Evolutionary conservation across 1,139 yeast species (phyloP), one percentile per base, ranked within the genome.

Genomic region (Yamadazyma atmosphaerica): DNA sequence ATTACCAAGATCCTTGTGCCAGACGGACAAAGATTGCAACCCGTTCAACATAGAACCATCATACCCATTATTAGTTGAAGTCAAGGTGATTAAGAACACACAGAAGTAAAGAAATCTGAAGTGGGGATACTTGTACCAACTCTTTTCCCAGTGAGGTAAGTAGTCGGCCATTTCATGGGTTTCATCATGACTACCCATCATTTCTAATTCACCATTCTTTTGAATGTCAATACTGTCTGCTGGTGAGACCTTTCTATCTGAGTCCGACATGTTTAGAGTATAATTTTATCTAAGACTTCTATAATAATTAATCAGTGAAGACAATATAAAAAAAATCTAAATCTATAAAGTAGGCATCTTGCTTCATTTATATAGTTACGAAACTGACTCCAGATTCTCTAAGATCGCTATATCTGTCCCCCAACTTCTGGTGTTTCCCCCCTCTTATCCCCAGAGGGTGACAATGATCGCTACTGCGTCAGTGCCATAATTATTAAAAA

Each of bases 41-140:
- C 77, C 78, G 46, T 75, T 77, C 56, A 75, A 54, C 58, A 76
- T 58, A 7, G 75, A 67, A 29, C 77, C 74, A 55, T 77, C 82
- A 46, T 64, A 77, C 22, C 82, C 81, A 34, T 65, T 68, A 45
- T 68, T 72, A 22, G 78, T 68, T 15, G 78, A 69, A 8, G 77
- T 58, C 25, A 76, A 51, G 23, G 77, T 61, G 19, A 72, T 61
- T 28, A 70, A 51, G 15, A 72, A 54, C n/a, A 76, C 53, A 22
- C 63, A 44, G 25, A 59, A 41, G 44, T 71, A 68, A 40, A 76
- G 60, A 24, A 47, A 40, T 6, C 61, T 43, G 36, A 76, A 53
- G 44, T 74, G 70, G 5, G 62, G 56, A 33, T 65, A 64, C 18
- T 39, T 46, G 25, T 41, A 54, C 55, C 55, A 56, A 21, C 58